Evolutionary conservation across 2,329 filamentous ascomycete genomes (phyloP).

Genomic region (Chalaropsis thielavioides): DNA sequence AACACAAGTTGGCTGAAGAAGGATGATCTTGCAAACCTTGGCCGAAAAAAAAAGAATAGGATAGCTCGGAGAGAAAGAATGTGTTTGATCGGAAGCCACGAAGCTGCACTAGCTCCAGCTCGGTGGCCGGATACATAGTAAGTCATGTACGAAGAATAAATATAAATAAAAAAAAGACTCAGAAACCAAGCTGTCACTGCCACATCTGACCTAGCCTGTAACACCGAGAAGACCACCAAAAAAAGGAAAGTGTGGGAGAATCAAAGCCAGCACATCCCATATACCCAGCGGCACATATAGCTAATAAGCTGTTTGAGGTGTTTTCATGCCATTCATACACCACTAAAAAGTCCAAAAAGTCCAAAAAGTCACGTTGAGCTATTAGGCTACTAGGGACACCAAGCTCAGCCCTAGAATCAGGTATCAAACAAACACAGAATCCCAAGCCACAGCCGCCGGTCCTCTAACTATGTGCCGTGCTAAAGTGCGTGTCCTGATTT

Average conservation of each 20-base stretch:
- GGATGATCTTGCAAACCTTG: neutral
- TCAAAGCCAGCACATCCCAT: neutral
- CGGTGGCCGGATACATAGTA: neutral
- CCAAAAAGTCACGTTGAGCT: neutral
- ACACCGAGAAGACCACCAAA: neutral
- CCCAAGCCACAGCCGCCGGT: neutral
- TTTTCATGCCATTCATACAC: neutral
- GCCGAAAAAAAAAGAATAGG: neutral
- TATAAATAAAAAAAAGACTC: neutral
- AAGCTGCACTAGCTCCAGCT: neutral
- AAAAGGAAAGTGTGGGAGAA: neutral
- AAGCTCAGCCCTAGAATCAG: neutral
- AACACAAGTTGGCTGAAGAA: neutral
- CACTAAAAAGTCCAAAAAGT: neutral
- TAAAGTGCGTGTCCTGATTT: too few species aligned
- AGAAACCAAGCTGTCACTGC: neutral
- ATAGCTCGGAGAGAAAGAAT: neutral
- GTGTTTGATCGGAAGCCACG: neutral
- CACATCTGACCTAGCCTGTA: neutral
- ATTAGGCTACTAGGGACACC: neutral
- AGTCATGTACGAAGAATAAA: neutral
- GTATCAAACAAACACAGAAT: neutral
- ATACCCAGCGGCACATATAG: neutral
- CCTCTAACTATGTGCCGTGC: too few species aligned
- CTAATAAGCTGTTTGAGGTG: neutral